Evolutionary conservation across 495 filamentous ascomycete genomes (phyloP), one percentile per base, ranked within the genome.

Genomic region (Baudoinia panamericana): DNA sequence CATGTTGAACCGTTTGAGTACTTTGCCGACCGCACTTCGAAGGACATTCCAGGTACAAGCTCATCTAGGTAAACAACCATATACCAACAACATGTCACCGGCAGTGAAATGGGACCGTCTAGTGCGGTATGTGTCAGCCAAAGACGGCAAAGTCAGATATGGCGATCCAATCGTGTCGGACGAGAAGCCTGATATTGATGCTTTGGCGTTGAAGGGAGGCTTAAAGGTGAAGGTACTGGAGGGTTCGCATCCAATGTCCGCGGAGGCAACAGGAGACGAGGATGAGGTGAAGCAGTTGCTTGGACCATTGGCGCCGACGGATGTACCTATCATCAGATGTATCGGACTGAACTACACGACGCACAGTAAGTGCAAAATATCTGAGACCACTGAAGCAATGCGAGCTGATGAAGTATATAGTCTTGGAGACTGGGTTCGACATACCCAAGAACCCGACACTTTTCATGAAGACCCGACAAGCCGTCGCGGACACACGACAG

Each of bases 391-490:
- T n/a, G n/a, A n/a, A n/a, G n/a, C n/a, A n/a, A n/a, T n/a, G n/a
- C n/a, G n/a, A n/a, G n/a, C n/a, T n/a, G n/a, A n/a, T n/a, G n/a
- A n/a, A n/a, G n/a, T n/a, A n/a, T 11, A 36, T 31, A 71, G 68
- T 72, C 48, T 56, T 60, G 23, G 68, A 72, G 57, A 64, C 65
- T 30, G 65, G 65, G 8, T 56, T 64, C 13, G 58, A 61, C 0
- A 62, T 63, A 5, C 67, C 69, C 10, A 60, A 61, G 10, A 67
- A 56, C 47, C 69, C 69, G 17, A 65, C 59, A 21, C 60, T 70
- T 12, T 72, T 71, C 54, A 63, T 67, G 51, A 73, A 73, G 42
- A 61, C 69, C 6, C 43, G 44, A 31, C 67, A 69, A 2, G 58
- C 58, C 24, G 45, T 71, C 5, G 40, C 53, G 19, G 67, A 65